Evolutionary conservation across 345 rosid species (phyloP), one percentile per base, ranked within the genome.

Genomic region (Ceriops tagal): DNA sequence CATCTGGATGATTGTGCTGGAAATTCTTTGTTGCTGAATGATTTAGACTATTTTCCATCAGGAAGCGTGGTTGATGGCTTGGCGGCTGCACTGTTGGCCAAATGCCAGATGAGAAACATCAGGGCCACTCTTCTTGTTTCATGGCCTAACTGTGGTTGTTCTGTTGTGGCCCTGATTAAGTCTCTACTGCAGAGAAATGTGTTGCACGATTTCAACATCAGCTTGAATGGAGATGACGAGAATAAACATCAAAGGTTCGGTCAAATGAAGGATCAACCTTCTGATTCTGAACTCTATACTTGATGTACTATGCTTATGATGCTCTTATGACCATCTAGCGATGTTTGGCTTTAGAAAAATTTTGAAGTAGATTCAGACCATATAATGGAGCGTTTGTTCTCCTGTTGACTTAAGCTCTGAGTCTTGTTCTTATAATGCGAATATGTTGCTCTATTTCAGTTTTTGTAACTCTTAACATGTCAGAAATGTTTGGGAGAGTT

Each of bases 41-140:
- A 77, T 67, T 69, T 95, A 5, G 92, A 88, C 63, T 85, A 92
- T 83, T 90, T 87, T 56, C 97, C 99, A 49, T 92, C 97, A 5
- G 97, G 96, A 39, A 95, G 99, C 74, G 74, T 90, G 76, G 71
- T 88, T 10, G 96, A 95, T 59, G 97, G 99, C 74, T 69, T 92
- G 64, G 84, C 89, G 61, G 96, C 99, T 79, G 89, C 97, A 3
- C 73, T 92, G 67, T 83, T 95, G 80, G 76, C 86, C 71, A 85
- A 74, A 13, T 92, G 96, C 63, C 96, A 95, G 71, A 71, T 88
- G 75, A 85, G 73, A 83, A 90, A 88, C 71, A 78, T 86, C 31
- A 92, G 79, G 79, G 99, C 96, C 67, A 76, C 87, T 2, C 75
- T 92, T 10, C 86, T 86, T 62, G 79, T 92, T 63, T 77, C 92